Base-by-base conservation (phyloP, 352 stramenopile genomes). In the Pythium plurisporium region DNA sequence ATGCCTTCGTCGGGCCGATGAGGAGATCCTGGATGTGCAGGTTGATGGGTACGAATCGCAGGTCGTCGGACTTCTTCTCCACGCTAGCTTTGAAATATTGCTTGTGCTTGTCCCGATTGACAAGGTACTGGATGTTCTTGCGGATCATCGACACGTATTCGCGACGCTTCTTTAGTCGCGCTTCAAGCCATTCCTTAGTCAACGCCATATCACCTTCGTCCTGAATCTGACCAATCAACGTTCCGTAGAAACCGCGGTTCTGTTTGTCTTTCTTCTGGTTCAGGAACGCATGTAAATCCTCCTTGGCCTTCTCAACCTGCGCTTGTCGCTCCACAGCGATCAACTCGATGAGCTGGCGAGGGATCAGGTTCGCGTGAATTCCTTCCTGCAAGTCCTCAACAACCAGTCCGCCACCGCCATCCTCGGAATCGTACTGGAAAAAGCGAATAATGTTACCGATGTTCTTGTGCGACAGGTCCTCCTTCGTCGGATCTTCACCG, bases 381-480 rank as follows among this genome's bases (percentile, higher is more conserved):
- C 78, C 88, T 56, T 94, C 85, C 43, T 93, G 80, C 29, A 95
- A 53, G 40, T 93, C 85, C 54, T 95, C 85, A 3, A 95, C 85
- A 1, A 95, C 85, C 15, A 95, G 72, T 26, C 82, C 85, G 41
- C 76, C 83, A 3, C 78, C 75, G 0, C 82, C 85, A 58, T 91
- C 79, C 61, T 92, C 81, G 20, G 85, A 88, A 44, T 95, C 85
- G 30, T 92, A 95, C 60, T 93, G 83, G 57, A 95, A 95, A 49
- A 90, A 95, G 12, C 82, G 81, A 34, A 92, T 91, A 40, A 95
- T 91, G 65, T 95, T 92, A 22, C 85, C 85, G 45, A 95, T 95
- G 56, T 91, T 90, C 60, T 91, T 90, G 68, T 95, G 85, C 5
- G 82, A 73, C 58, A 70, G 27, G 12, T 92, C 82, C n/a, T 91